Base-by-base conservation (phyloP, 2,329 filamentous ascomycete species). In the Pseudogymnoascus sp. region DNA sequence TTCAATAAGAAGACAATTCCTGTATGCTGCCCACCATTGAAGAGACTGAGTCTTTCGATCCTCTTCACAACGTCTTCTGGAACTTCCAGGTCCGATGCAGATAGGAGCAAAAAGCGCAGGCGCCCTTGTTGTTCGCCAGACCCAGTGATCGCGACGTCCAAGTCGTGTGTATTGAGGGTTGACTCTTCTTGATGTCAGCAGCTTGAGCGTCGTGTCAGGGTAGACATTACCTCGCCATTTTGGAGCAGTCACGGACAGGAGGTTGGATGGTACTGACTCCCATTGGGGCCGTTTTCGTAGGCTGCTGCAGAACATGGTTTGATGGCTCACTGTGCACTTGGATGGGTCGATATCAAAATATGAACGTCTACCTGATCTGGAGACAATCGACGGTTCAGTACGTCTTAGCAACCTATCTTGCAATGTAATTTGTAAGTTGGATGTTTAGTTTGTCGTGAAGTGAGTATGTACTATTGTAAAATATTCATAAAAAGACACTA, bases 221-320 rank as follows among this genome's bases (percentile, higher is more conserved):
- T n/a, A n/a, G n/a, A n/a, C n/a, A n/a, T 58, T 41, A 71, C 71
- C 71, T 69, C 64, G 60, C 70, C 70, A 73, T 69, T 61, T 67
- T 57, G 65, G 65, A 38, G 58, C 22, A 39, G 67, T 58, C 14
- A 60, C 60, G 12, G 64, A 54, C 1, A 72, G 63, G 8, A 73
- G 65, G 22, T 39, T 65, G n/a, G 62, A 58, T 39, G 69, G 67
- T 18, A 70, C 57, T 11, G 62, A 62, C 20, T 64, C 61, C 69
- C 69, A 72, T 61, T 71, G 67, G 11, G 47, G 57, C 20, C 71
- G 66, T 59, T 65, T 69, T 39, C 71, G 67, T 28, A 73, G 61
- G 8, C 66, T 67, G 14, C 67, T 66, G 61, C 69, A 73, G 59
- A 73, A 73, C 69, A 72, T 70, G n/a, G 32, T 37, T 37, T 57